Conservation (phyloP, 23 red algal genomes). For the Pyropia haitanensis region DNA sequence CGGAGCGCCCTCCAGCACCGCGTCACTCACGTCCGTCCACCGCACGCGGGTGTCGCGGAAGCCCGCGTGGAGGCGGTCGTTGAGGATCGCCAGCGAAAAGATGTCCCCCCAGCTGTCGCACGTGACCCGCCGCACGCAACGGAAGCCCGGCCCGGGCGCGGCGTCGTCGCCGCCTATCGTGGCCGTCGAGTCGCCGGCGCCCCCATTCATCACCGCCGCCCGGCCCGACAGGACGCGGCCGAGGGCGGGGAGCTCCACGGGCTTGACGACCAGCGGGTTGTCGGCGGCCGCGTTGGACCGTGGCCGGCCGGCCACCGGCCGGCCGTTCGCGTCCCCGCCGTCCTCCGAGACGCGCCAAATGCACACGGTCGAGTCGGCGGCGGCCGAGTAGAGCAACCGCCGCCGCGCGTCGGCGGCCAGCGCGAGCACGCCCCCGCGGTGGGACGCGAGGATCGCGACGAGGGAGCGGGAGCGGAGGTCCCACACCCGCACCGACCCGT, state of each 20-base stretch:
- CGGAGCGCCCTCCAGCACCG: no score
- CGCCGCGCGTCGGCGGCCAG: conserved; percentile 18
- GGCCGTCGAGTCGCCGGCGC: no score
- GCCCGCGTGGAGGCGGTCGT: conserved; percentile 43
- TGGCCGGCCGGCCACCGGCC: no score
- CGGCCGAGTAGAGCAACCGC: conserved; percentile 23
- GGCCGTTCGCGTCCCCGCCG: no score
- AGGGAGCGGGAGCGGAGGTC: conserved; percentile 25
- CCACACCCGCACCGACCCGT: conserved; percentile 64
- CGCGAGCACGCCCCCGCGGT: conserved; percentile 24
- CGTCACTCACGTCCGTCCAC: conserved; percentile 1
- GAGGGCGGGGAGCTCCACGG: no score
- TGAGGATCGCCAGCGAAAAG: conserved; percentile 28
- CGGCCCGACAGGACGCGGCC: no score
- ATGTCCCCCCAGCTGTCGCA: conserved; percentile 59
- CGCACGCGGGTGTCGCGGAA: conserved; percentile 50
- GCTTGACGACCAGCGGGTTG: no score
- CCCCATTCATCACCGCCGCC: no score
- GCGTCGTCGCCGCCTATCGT: no score
- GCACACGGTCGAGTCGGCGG: conserved; percentile 31
- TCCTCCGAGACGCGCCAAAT: conserved; percentile 23
- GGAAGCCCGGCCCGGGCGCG: not conserved
- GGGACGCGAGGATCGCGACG: conserved; percentile 13
- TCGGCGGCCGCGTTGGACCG: no score
- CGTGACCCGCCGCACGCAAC: conserved; percentile 11